Conservation (phyloP, 2,329 filamentous ascomycete genomes). For the Alternaria panax region DNA sequence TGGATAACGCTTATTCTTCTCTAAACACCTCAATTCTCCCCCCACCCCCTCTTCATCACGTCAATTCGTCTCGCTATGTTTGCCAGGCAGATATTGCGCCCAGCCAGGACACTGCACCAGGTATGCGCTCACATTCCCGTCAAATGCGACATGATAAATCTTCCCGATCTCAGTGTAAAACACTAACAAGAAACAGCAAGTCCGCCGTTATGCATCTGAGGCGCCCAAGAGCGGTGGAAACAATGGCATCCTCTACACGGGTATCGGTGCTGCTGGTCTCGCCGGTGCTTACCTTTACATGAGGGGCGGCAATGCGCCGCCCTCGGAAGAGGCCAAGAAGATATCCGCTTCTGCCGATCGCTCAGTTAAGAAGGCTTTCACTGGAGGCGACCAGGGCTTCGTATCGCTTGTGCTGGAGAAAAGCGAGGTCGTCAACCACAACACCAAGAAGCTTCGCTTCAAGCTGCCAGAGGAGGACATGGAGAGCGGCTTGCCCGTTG, state of each 20-base stretch:
- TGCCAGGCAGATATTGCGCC: conserved; percentile 53
- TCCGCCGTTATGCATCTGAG: conserved; percentile 76
- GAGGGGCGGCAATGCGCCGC: conserved; percentile 42
- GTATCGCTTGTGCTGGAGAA: conserved; percentile 80
- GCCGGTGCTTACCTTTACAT: conserved; percentile 63
- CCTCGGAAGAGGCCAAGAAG: conserved; percentile 48
- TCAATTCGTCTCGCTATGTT: conserved; percentile 52
- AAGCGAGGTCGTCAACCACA: conserved; percentile 84
- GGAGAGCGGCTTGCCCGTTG: conserved; percentile 80
- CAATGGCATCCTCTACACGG: conserved; percentile 62
- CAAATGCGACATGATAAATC: conserved; percentile 27
- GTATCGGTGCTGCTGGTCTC: conserved; percentile 64
- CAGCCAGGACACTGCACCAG: conserved; percentile 51
- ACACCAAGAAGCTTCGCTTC: conserved; percentile 93
- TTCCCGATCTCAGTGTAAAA: conserved; percentile 6
- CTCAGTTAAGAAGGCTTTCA: conserved; percentile 65
- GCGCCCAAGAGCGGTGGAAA: conserved; percentile 60
- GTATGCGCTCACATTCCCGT: conserved; percentile 37
- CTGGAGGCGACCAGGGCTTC: conserved; percentile 89
- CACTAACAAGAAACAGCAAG: conserved; percentile 58
- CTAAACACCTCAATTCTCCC: conserved; percentile 13
- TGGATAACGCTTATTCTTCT: conserved; percentile 15
- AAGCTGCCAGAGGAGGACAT: conserved; percentile 82
- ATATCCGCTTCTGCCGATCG: conserved; percentile 51
- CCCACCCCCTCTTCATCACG: conserved; percentile 11